Evolutionary conservation across 768 basidiomycete species (phyloP).

Genomic region (Lactarius pseudohatsudake): DNA sequence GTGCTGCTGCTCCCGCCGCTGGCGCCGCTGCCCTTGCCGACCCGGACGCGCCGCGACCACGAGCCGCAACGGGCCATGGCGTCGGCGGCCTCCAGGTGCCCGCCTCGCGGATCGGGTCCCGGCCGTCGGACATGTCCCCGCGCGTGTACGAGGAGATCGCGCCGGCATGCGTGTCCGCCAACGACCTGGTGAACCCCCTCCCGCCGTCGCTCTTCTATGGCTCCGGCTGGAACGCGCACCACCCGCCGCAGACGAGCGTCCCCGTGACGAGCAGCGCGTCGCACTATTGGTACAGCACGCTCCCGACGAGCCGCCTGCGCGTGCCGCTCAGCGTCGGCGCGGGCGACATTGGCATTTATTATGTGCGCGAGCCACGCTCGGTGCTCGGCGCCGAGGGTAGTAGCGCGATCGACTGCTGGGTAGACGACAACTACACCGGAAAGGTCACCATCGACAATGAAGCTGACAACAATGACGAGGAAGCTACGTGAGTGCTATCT

Average conservation of each 20-base stretch:
- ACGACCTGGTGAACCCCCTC: slow-evolving; percentile 95
- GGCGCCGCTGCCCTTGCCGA: slow-evolving; percentile 20
- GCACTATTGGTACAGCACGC: slow-evolving; percentile 92
- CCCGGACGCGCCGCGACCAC: slow-evolving; percentile 25
- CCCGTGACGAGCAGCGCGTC: slow-evolving; percentile 55
- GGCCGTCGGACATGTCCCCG: slow-evolving; percentile 43
- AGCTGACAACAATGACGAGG: slow-evolving; percentile 58
- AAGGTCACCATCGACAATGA: slow-evolving; percentile 76
- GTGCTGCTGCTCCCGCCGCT: slow-evolving; percentile 35
- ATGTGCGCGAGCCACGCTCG: slow-evolving; percentile 66
- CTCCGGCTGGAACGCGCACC: slow-evolving; percentile 83
- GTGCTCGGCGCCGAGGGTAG: slow-evolving; percentile 53
- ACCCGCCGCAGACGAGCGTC: slow-evolving; percentile 50
- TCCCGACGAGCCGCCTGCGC: slow-evolving; percentile 78
- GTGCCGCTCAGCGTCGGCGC: slow-evolving; percentile 83
- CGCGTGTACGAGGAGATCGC: slow-evolving; percentile 78
- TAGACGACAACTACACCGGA: slow-evolving; percentile 90
- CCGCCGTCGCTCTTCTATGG: slow-evolving; percentile 94
- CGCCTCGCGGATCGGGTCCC: slow-evolving; percentile 65
- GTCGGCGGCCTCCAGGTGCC: slow-evolving; percentile 56
- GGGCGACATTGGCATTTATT: slow-evolving; percentile 93
- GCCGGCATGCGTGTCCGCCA: slow-evolving; percentile 94
- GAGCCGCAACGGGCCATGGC: slow-evolving; percentile 25
- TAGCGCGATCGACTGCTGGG: slow-evolving; percentile 88
- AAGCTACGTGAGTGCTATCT: slow-evolving; percentile 58